Evolutionary conservation across 2,329 filamentous ascomycete species (phyloP).

Genomic region (Fusarium neocosmosporiellum): DNA sequence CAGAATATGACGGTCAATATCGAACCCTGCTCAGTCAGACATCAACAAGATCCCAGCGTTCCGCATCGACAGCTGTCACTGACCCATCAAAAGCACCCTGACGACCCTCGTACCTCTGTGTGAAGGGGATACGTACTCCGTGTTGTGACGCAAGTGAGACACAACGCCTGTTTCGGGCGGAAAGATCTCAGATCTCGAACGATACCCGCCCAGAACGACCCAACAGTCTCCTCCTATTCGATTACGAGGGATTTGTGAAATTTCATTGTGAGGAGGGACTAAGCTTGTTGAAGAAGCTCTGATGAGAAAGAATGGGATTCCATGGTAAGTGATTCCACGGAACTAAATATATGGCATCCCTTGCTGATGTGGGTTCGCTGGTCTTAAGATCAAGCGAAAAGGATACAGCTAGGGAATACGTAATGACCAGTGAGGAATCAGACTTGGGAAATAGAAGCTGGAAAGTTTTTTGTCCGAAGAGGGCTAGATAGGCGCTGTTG

Average conservation of each 20-base stretch:
- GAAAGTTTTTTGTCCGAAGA: neutral
- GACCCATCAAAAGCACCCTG: neutral
- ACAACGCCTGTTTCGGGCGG: conserved; percentile 28
- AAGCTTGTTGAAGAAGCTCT: neutral
- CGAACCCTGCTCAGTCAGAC: neutral
- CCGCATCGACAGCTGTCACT: neutral
- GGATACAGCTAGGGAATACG: neutral
- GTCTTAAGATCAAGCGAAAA: neutral
- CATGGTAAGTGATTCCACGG: neutral
- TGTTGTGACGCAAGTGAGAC: conserved; percentile 17
- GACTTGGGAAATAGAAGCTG: neutral
- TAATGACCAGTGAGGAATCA: neutral
- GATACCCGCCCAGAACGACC: conserved; percentile 11
- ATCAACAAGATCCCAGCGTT: neutral
- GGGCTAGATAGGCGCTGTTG: neutral
- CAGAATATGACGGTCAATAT: neutral
- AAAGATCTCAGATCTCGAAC: conserved; percentile 31
- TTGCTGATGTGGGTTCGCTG: neutral
- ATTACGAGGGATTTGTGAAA: neutral
- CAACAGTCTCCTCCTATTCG: neutral
- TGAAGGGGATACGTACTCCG: neutral
- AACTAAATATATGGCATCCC: neutral
- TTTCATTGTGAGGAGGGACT: neutral
- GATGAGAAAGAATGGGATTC: neutral
- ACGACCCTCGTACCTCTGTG: neutral